A percentile compares a stretch with the other conserved stretches of the same genome.
Conservation (phyloP, 257 asterid genomes). For the Penstemon eatonii region DNA sequence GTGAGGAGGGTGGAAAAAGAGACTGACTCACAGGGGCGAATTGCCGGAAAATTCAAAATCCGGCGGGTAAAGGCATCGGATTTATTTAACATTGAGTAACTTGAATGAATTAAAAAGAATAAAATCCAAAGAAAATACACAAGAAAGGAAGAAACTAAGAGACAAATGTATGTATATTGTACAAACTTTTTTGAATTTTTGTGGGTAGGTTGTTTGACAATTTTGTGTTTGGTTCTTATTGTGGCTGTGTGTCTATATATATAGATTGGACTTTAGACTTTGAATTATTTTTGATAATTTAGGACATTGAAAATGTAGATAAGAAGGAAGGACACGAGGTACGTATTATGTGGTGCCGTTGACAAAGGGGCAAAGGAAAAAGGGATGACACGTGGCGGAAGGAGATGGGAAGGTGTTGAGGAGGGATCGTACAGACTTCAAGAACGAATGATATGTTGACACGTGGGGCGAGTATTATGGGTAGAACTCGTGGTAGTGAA, state of each 20-base stretch:
- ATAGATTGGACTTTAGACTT: neutral
- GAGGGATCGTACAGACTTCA: conserved; percentile 29
- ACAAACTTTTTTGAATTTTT: neutral
- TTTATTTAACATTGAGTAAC: conserved; percentile 48
- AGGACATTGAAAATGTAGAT: neutral
- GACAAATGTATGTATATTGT: neutral
- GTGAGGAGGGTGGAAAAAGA: conserved; percentile 42
- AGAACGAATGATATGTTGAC: conserved; percentile 24
- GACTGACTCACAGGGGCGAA: conserved; percentile 68
- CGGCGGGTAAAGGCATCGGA: conserved; percentile 65
- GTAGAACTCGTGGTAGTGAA: conserved; percentile 21
- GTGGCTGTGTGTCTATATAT: conserved; percentile 25
- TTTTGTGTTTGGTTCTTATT: neutral
- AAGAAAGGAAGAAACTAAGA: conserved; percentile 21
- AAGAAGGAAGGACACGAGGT: conserved; percentile 37
- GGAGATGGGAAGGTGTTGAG: conserved; percentile 2
- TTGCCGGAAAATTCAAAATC: conserved; percentile 77
- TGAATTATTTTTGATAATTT: too few relatives aligned
- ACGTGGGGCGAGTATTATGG: conserved; percentile 32
- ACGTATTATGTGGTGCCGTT: conserved; percentile 12
- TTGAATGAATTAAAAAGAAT: neutral
- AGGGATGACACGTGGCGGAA: conserved; percentile 26
- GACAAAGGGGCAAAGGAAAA: neutral
- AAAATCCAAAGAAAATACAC: conserved; percentile 9
- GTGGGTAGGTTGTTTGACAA: neutral